phyloP scores from a whole-genome alignment of 495 filamentous ascomycete genomes.

The Penicillium pancosmium region DNA sequence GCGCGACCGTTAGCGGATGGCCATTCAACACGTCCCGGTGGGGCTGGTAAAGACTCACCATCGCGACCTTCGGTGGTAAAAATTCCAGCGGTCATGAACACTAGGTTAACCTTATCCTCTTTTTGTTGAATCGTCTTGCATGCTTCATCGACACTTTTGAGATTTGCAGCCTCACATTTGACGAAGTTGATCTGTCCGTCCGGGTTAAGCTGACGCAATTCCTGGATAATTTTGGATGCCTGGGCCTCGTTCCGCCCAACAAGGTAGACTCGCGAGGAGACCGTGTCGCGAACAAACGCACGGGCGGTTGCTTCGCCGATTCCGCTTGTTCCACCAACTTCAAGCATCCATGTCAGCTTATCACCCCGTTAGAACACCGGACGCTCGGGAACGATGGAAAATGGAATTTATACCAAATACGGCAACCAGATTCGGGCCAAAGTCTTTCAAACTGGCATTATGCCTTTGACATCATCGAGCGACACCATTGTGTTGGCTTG shows the following conservation, averaged over 20 bases:
- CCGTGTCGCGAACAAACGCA: slow-evolving; percentile 54
- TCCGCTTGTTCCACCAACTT: slow-evolving; percentile 66
- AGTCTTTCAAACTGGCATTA: slow-evolving; percentile 45
- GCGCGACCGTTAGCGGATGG: slow-evolving; percentile 6
- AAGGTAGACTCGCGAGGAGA: slow-evolving; percentile 50
- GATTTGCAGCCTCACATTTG: slow-evolving; percentile 54
- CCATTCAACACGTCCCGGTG: background rate
- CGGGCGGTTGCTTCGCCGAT: slow-evolving; percentile 63
- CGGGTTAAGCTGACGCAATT: slow-evolving; percentile 40
- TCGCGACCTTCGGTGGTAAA: slow-evolving; percentile 34
- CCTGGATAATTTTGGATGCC: slow-evolving; percentile 41
- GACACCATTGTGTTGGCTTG: slow-evolving; percentile 43
- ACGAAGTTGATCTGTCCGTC: slow-evolving; percentile 49
- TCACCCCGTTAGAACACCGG: background rate
- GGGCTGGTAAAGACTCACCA: slow-evolving; percentile 20
- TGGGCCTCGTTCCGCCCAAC: slow-evolving; percentile 47
- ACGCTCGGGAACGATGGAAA: background rate
- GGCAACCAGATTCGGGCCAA: slow-evolving; percentile 52
- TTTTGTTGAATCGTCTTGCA: slow-evolving; percentile 56
- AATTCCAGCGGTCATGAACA: slow-evolving; percentile 49
- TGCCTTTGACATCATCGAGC: slow-evolving; percentile 41
- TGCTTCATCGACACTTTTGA: slow-evolving; percentile 60
- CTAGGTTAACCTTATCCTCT: slow-evolving; percentile 61
- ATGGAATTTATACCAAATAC: slow-evolving; percentile 46
- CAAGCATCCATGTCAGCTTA: slow-evolving; percentile 13